Percentiles rank a stretch among this genome's conserved stretches.
Conservation (phyloP, 306 rosid species). For the Malus fusca region DNA sequence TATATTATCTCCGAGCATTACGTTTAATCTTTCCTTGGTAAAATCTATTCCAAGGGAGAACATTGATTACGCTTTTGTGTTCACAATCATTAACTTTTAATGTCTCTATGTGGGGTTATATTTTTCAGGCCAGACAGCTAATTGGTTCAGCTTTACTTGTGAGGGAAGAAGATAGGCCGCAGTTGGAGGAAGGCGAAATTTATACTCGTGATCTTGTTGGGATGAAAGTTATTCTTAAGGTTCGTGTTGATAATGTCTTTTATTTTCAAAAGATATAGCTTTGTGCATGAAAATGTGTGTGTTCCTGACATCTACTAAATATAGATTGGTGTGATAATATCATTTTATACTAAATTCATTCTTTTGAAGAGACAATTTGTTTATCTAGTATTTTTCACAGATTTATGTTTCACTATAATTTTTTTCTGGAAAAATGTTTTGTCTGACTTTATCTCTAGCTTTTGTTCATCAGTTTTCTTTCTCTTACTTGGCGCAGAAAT, state of each 20-base stretch:
- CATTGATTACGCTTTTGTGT: neutral
- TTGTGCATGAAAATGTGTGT: neutral
- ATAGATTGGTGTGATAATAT: neutral
- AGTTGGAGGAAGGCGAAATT: slow-evolving; percentile 78
- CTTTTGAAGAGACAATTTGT: neutral
- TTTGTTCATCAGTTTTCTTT: neutral
- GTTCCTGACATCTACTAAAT: neutral
- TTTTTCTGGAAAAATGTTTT: neutral
- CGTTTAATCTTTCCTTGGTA: neutral
- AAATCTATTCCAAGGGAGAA: neutral
- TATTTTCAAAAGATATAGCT: neutral
- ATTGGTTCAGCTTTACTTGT: slow-evolving; percentile 81
- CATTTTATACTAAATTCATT: neutral
- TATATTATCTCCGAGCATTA: neutral
- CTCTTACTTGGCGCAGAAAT: neutral
- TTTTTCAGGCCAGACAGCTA: slow-evolving; percentile 74
- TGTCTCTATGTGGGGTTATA: slow-evolving; percentile 19
- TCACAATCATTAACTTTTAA: neutral
- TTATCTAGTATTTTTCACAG: neutral
- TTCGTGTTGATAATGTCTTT: slow-evolving; percentile 14
- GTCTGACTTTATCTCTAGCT: neutral
- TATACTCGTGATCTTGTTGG: slow-evolving; percentile 85
- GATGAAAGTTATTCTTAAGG: slow-evolving; percentile 83
- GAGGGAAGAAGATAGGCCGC: slow-evolving; percentile 76
- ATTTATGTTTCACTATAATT: neutral